Base-by-base conservation (phyloP, 305 asterid genomes). In the Rubia tinctorum region DNA sequence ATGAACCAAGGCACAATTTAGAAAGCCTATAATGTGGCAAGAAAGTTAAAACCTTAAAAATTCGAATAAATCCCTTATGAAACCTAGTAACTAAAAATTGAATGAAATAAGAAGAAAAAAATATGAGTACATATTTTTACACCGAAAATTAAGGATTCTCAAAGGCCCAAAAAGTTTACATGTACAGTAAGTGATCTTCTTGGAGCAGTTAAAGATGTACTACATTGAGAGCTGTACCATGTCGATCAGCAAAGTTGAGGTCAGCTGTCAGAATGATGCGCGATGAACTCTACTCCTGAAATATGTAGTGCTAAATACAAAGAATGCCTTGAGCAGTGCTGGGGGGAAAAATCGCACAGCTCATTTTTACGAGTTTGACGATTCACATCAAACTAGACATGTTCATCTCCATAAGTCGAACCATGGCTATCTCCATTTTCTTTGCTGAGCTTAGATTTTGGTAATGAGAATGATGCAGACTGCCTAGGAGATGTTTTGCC, bases 371-470 rank as follows among this genome's bases (percentile, higher is more conserved):
- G 9, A 34, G 76, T 14, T 51, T 6, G 5, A 7, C 49, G 64
- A n/a, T 17, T 59, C 2, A 17, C 17, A 27, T 42, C 37, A 34
- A 14, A 70, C 81, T 84, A 79, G 74, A 88, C 88, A 77, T 77
- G 88, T 80, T 90, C 91, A 15, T 87, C 97, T 43, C 88, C 87
- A 53, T 80, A 84, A 77, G 77, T 83, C 75, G 77, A 84, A 69
- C 76, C 83, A 39, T 81, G 80, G 72, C 45, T 34, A 22, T 86
- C 95, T 2, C 84, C 86, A 15, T 81, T 85, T 82, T 94, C 99
- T 84, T 87, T 92, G 82, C 93, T 71, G 40, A 89, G 88, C 87
- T 87, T 92, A 13, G 98, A 90, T 79, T 89, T 95, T 10, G 89
- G 84, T 25, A 90, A 71, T 30, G 97, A 88, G 85, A 86, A 80